A percentile compares a stretch with the other conserved stretches of the same genome.
Conservation (phyloP, 2,329 filamentous ascomycete species). For the Corinectria fuckeliana region DNA sequence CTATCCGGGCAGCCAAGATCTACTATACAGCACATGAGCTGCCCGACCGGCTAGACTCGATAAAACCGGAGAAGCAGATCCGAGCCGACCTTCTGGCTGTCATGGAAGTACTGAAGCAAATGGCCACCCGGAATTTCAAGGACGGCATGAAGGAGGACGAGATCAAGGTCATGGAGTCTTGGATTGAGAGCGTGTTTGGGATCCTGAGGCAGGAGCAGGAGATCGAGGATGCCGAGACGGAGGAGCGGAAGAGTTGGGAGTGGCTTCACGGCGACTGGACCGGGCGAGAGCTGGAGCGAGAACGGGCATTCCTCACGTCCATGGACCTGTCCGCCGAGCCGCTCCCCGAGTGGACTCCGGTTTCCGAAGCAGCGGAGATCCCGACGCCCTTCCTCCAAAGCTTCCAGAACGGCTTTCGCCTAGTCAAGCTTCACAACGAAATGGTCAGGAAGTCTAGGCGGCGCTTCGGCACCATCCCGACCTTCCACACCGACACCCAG, state of each 20-base stretch:
- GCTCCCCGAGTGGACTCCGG: constrained; percentile 72
- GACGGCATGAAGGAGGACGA: constrained; percentile 83
- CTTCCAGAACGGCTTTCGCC: constrained; percentile 78
- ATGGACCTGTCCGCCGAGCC: constrained; percentile 67
- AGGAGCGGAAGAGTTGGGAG: constrained; percentile 75
- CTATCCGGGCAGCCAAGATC: constrained; percentile 93
- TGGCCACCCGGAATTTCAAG: constrained; percentile 86
- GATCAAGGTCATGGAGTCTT: constrained; percentile 73
- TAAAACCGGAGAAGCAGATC: constrained; percentile 86
- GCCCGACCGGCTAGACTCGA: constrained; percentile 82
- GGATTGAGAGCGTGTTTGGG: constrained; percentile 79
- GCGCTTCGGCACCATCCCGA: constrained; percentile 87
- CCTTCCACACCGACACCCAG: constrained; percentile 88
- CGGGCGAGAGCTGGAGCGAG: constrained; percentile 76
- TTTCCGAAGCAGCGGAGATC: constrained; percentile 47
- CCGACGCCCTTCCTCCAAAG: constrained; percentile 77
- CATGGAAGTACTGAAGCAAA: constrained; percentile 89
- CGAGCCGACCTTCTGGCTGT: constrained; percentile 83
- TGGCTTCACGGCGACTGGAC: constrained; percentile 85
- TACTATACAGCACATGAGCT: constrained; percentile 95
- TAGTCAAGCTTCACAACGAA: constrained; percentile 89
- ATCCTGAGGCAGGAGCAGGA: constrained; percentile 80
- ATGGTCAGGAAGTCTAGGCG: constrained; percentile 83
- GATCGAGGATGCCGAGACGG: constrained; percentile 74
- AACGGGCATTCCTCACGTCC: constrained; percentile 80